Evolutionary conservation across 2,329 filamentous ascomycete genomes (phyloP), one percentile per base, ranked within the genome.

Genomic region (Hymenotorrendiella dingleyae): DNA sequence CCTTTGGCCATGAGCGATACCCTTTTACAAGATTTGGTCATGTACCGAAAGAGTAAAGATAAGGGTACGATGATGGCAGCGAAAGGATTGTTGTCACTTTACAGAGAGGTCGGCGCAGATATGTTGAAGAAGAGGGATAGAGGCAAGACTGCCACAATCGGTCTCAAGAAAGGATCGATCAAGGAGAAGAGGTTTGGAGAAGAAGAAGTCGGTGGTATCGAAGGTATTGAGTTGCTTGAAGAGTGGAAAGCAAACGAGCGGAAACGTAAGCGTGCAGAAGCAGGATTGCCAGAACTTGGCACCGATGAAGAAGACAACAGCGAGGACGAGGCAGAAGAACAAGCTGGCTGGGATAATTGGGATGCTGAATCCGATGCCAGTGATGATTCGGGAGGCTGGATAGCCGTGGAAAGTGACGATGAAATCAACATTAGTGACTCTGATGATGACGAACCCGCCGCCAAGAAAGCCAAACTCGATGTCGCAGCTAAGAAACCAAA

Each of bases 41-140:
- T 93, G 70, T 97, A 98, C 67, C 80, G 87, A 47, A 95, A 94
- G 71, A 94, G 87, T 61, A 98, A 98, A 62, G 93, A 98, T 61
- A 98, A 97, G 71, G 90, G 91, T 46, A 86, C 93, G n/a, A 90
- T 94, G 78, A 97, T 98, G 93, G 93, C 93, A 6, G 89, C 91
- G 11, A 91, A 93, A 63, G 91, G 93, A 50, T 71, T 98, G 6
- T 71, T 98, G 30, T 88, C 87, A 19, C 72, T 98, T 5, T 98
- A 94, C 69, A 76, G 93, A 54, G 90, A 97, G 60, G 85, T 95
- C 11, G 89, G 84, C 26, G 87, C 93, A 0, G 86, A 94, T 53
- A 77, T 97, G 68, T 70, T 98, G 46, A 84, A 84, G 65, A 94
- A 88, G 72, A 80, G 85, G 59, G 93, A 96, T 61, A 80, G 93